These are phyloP conservation scores for Cornus suecica DNA, from an alignment of 148 eudicot genomes.

Conservation along the genomic window DNA sequence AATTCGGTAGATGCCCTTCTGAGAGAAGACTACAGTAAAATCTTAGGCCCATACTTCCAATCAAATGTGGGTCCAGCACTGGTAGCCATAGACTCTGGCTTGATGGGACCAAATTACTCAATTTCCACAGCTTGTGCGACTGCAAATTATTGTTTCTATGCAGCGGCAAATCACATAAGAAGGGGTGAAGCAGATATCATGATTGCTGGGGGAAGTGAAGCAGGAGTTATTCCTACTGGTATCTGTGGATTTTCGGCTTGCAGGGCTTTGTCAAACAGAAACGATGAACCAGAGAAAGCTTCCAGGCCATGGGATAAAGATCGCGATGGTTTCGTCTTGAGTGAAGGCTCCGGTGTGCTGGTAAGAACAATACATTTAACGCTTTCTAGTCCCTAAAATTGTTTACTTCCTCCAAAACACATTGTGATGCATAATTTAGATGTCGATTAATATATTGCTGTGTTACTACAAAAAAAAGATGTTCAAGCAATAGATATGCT, in stretches of 20 bases:
- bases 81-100: conserved; percentile 25
- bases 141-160: conserved; percentile 22
- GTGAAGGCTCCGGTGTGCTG: conserved; percentile 33
- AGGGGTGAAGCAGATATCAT: conserved; percentile 28
- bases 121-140: conserved; percentile 32
- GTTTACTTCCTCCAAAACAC: too few relatives aligned
- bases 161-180: conserved; percentile 30
- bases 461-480: too few relatives aligned
- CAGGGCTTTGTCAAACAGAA: conserved; percentile 24
- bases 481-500: too few relatives aligned
- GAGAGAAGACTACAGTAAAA: conserved; percentile 7
- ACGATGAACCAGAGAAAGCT: conserved; percentile 24
- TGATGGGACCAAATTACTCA: conserved; percentile 29
- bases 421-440: too few relatives aligned
- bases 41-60: conserved; percentile 9
- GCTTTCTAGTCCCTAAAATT: too few relatives aligned
- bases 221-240: conserved; percentile 16
- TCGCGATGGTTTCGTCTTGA: conserved; percentile 32
- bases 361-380: conserved; percentile 1
- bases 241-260: conserved; percentile 26
- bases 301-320: conserved; percentile 36
- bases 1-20: conserved; percentile 2
- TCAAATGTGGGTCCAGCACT: conserved; percentile 21
- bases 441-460: too few relatives aligned
- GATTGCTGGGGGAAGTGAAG: conserved; percentile 30